Conservation (phyloP, 2,329 filamentous ascomycete species). For the Colletotrichum kahawae region DNA sequence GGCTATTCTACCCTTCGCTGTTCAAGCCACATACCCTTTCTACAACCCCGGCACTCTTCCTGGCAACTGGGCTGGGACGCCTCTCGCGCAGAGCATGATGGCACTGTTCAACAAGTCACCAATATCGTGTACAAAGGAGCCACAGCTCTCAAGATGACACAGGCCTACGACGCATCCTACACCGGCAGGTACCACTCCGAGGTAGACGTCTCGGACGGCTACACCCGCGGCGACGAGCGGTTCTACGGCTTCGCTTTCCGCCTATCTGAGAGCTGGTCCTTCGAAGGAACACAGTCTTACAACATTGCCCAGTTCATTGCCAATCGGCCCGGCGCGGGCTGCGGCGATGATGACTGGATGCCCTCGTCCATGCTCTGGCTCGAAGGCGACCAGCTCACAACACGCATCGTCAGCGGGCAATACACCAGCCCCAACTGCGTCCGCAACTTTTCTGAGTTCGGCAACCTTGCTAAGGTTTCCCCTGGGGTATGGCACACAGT, state of each 20-base stretch:
- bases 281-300: not conserved
- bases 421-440: not conserved
- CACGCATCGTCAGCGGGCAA: not conserved
- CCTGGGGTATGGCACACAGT: not conserved
- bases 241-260: not conserved
- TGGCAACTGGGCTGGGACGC: slow-evolving; percentile 47
- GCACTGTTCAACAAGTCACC: slow-evolving; percentile 34
- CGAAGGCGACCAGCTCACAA: not conserved
- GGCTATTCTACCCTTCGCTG: not conserved
- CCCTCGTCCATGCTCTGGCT: not conserved
- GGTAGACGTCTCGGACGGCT: not conserved
- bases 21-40: slow-evolving; percentile 30
- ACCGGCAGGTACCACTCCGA: not conserved
- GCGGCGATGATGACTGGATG: not conserved
- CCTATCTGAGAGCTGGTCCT: not conserved
- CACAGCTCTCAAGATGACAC: not conserved
- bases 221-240: not conserved
- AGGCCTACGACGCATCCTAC: not conserved
- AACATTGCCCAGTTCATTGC: not conserved
- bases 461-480: not conserved
- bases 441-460: not conserved
- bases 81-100: slow-evolving; percentile 43
- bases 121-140: not conserved
- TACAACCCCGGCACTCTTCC: slow-evolving; percentile 44
- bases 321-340: not conserved